Base-by-base conservation (phyloP, 1,284 basidiomycete species). In the Rhodotorula sp. region DNA sequence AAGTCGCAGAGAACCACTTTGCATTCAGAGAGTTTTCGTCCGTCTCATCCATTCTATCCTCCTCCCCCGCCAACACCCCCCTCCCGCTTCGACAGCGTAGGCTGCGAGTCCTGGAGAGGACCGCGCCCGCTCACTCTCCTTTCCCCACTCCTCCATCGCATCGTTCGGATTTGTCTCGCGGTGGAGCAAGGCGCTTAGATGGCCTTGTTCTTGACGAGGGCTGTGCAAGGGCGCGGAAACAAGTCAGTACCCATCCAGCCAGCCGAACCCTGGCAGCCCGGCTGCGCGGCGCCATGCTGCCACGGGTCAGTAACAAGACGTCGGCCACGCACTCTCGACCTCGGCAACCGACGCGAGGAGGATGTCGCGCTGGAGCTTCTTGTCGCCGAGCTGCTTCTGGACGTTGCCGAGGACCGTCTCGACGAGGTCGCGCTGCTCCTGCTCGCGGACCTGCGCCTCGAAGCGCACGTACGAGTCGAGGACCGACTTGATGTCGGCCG, bases 401-500 rank as follows among this genome's bases (percentile, higher is more conserved):
- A 98, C 93, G 82, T 91, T 93, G 77, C 88, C 87, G 78, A 96
- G 91, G 80, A 99, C 90, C 68, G 86, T 84, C 86, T 91, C 90
- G 75, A 93, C 90, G 66, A 99, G 89, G 67, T 92, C 90, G 49
- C 88, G 86, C 87, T 99, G 97, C 86, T 99, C 93, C 80, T 87
- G 90, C 87, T 99, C 95, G 85, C 97, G 93, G 82, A 90, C 87
- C 83, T 95, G 92, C 81, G 97, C 94, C 86, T 99, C 96, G 84
- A 89, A 95, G 81, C 96, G 91, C 72, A 96, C 95, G 95, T 96
- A 98, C 81, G 91, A 92, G 87, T 99, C 97, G 71, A 99, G 88
- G 52, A 99, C 95, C 52, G 89, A 79, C 86, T 98, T 99, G 82
- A 97, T 86, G 85, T 99, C 97, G 63, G 90, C 77, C 52, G 94